phyloP scores from a whole-genome alignment of 2,329 filamentous ascomycete genomes.

The Passalora sequoiae region DNA sequence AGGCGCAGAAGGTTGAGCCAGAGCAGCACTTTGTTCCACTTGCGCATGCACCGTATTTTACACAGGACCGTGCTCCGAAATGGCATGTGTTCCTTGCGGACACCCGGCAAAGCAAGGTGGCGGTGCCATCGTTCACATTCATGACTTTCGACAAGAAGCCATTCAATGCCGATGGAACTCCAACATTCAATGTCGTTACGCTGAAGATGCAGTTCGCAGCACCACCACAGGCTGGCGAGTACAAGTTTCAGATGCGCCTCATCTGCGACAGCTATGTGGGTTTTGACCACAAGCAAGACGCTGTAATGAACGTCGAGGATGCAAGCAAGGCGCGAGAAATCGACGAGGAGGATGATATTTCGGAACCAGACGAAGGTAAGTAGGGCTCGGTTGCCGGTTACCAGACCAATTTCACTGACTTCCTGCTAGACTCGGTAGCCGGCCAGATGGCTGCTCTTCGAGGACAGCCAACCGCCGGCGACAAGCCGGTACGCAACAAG shows the following conservation, averaged over 20 bases:
- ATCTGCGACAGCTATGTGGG: constrained; percentile 94
- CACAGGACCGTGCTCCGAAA: constrained; percentile 79
- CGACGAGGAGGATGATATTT: constrained; percentile 76
- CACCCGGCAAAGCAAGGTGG: constrained; percentile 89
- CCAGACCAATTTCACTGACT: constrained; percentile 14
- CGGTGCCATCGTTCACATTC: constrained; percentile 95
- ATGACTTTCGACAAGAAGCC: constrained; percentile 85
- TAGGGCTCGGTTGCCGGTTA: not conserved
- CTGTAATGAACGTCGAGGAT: constrained; percentile 83
- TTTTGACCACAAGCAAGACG: constrained; percentile 86
- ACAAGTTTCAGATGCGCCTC: constrained; percentile 90
- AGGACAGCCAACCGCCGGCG: constrained; percentile 29
- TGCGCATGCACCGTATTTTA: constrained; percentile 84
- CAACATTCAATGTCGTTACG: constrained; percentile 92
- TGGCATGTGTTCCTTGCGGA: constrained; percentile 96
- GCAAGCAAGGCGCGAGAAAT: constrained; percentile 76
- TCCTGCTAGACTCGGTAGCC: constrained; percentile 33
- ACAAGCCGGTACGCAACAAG: constrained; percentile 18
- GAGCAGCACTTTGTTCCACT: constrained; percentile 72
- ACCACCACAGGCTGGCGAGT: constrained; percentile 84
- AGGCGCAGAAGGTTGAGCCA: constrained; percentile 65
- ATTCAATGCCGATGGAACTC: constrained; percentile 68
- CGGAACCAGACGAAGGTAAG: constrained; percentile 95
- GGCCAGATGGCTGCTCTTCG: constrained; percentile 37
- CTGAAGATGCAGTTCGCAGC: constrained; percentile 96